These are phyloP conservation scores for Nannochloropsis oceanica DNA, from an alignment of 108 stramenopile genomes.

Conservation along the genomic window DNA sequence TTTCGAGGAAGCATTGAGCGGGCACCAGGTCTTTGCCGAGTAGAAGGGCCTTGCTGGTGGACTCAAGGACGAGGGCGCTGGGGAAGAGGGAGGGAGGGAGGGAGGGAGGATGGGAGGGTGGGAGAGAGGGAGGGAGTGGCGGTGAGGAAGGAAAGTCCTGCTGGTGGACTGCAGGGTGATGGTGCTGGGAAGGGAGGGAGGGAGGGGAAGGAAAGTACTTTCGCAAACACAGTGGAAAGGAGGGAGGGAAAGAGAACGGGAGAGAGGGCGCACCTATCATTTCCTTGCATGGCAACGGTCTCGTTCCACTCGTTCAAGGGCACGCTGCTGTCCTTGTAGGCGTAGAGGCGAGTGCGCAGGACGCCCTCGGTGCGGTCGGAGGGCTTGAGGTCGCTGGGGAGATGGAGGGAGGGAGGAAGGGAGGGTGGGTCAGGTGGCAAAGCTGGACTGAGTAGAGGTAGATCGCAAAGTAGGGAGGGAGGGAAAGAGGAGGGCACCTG, in stretches of 20 bases:
- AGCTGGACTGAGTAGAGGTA: too few species aligned
- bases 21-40: too few species aligned
- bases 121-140: neutral
- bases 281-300: neutral
- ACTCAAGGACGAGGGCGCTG: too few species aligned
- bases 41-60: too few species aligned
- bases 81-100: neutral
- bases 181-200: too few species aligned
- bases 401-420: too few species aligned
- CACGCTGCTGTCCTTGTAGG: neutral
- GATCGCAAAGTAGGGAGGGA: too few species aligned
- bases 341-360: neutral
- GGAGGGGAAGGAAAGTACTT: neutral
- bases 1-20: too few species aligned
- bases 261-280: neutral
- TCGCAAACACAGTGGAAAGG: neutral
- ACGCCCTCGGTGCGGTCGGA: neutral
- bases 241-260: neutral
- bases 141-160: too few species aligned
- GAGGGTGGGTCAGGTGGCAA: too few species aligned
- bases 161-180: too few species aligned
- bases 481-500: too few species aligned
- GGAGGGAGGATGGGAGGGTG: neutral
- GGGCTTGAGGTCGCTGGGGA: neutral
- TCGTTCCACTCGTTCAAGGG: neutral